Percentiles rank a stretch among this genome's conserved stretches.
Evolutionary conservation across 495 filamentous ascomycete genomes (phyloP).

Genomic region (Aspergillus wentii): DNA sequence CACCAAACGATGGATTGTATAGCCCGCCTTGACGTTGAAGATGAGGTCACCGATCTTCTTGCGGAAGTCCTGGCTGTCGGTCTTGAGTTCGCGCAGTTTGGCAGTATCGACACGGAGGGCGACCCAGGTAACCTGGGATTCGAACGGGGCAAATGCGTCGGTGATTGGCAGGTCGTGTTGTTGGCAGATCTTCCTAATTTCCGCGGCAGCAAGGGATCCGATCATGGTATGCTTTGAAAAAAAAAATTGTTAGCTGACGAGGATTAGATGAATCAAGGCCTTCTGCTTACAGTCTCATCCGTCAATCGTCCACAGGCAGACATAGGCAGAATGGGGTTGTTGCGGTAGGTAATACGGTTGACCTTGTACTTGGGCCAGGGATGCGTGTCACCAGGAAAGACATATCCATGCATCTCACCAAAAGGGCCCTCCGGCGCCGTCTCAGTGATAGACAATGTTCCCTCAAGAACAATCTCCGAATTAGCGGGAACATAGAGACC

Average conservation of each 20-base stretch:
- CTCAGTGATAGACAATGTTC: conserved; percentile 30
- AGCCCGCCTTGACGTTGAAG: conserved; percentile 33
- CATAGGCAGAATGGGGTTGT: conserved; percentile 33
- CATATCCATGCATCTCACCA: conserved; percentile 33
- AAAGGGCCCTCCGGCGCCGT: conserved; percentile 31
- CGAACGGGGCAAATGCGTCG: conserved; percentile 33
- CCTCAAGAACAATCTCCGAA: conserved; percentile 37
- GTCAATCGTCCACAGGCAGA: conserved; percentile 26
- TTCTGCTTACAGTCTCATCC: conserved; percentile 31
- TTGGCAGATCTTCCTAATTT: conserved; percentile 34
- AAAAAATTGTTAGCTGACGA: no score
- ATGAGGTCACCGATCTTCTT: conserved; percentile 28
- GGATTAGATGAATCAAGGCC: background rate
- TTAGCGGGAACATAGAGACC: conserved; percentile 33
- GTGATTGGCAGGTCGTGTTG: conserved; percentile 26
- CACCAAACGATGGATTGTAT: conserved; percentile 32
- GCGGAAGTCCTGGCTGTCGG: conserved; percentile 21
- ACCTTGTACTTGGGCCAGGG: conserved; percentile 27
- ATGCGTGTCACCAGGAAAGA: conserved; percentile 28
- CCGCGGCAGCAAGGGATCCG: conserved; percentile 32
- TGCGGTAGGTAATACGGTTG: conserved; percentile 37
- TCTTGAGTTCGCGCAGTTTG: conserved; percentile 25
- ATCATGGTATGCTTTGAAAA: conserved; percentile 28
- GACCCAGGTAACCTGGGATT: conserved; percentile 37
- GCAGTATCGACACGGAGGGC: conserved; percentile 29